A percentile compares a stretch with the other conserved stretches of the same genome.
These are phyloP conservation scores for Coniochaeta sp. DNA, from an alignment of 2,329 filamentous ascomycete genomes.

Conservation along the genomic window DNA sequence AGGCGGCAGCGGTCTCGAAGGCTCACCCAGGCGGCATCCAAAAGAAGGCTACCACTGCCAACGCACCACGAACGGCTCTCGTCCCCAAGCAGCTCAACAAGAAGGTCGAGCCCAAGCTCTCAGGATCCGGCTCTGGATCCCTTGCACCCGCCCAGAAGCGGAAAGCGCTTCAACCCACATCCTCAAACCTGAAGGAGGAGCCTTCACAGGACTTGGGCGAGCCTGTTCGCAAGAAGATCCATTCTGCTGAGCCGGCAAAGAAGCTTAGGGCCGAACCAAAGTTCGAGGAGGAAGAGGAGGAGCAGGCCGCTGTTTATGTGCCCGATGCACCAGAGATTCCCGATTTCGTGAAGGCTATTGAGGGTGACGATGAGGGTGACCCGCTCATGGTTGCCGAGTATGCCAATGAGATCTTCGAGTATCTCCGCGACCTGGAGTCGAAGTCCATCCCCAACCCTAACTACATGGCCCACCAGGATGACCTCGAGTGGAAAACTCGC, in stretches of 20 bases:
- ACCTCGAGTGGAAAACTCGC: constrained; percentile 97
- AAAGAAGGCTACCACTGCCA: constrained; percentile 59
- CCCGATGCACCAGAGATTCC: constrained; percentile 20
- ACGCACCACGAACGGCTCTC: constrained; percentile 52
- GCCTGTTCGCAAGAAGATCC: constrained; percentile 59
- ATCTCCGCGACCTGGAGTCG: constrained; percentile 79
- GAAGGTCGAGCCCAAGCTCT: constrained; percentile 58
- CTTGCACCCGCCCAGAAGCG: constrained; percentile 60
- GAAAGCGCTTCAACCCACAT: constrained; percentile 42
- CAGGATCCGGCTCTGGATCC: constrained; percentile 55
- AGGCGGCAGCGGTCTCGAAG: constrained; percentile 70
- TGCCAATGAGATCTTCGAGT: constrained; percentile 94
- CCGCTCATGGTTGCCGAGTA: constrained; percentile 98
- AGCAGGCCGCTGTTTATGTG: constrained; percentile 15
- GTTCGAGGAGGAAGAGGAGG: constrained; percentile 21
- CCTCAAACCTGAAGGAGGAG: constrained; percentile 55
- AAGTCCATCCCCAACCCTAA: constrained; percentile 75
- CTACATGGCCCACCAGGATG: constrained; percentile 92
- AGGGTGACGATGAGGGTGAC: constrained; percentile 83
- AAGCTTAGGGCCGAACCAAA: constrained; percentile 19
- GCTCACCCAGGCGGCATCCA: constrained; percentile 75
- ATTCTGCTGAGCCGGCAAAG: constrained; percentile 46
- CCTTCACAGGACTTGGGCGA: constrained; percentile 55
- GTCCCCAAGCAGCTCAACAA: constrained; percentile 36
- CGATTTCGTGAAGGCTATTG: constrained; percentile 55